phyloP scores from a whole-genome alignment of 352 stramenopile genomes.

The Phytopythium aichiense region DNA sequence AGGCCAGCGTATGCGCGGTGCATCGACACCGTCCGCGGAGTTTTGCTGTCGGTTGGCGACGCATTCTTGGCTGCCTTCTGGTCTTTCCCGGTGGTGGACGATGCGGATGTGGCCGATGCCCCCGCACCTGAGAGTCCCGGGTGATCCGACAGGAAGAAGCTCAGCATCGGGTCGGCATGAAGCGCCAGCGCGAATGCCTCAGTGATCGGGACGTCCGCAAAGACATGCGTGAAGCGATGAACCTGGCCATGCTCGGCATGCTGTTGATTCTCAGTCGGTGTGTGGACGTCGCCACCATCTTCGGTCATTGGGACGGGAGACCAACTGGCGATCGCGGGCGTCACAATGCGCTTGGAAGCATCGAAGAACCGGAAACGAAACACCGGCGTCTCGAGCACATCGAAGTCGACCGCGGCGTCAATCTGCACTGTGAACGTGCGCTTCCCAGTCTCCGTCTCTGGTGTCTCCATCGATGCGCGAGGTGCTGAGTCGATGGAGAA shows the following conservation, averaged over 20 bases:
- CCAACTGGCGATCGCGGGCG: slow-evolving; percentile 19
- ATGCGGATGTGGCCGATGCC: slow-evolving; percentile 4
- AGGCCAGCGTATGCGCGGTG: slow-evolving; percentile 35
- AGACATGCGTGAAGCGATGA: slow-evolving; percentile 45
- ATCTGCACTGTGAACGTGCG: slow-evolving; percentile 64
- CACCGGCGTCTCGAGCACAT: slow-evolving; percentile 36
- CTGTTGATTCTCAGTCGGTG: slow-evolving; percentile 5
- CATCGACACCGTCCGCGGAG: slow-evolving; percentile 7
- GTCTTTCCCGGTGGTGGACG: slow-evolving; percentile 20
- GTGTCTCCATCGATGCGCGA: neutral
- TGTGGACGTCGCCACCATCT: slow-evolving; percentile 4
- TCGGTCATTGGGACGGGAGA: neutral
- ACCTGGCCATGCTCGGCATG: neutral
- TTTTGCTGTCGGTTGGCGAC: slow-evolving; percentile 7
- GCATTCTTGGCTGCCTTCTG: slow-evolving; percentile 16
- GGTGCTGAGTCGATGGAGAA: neutral
- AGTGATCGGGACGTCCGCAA: slow-evolving; percentile 37
- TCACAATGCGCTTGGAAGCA: slow-evolving; percentile 46
- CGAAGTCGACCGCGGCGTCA: slow-evolving; percentile 37
- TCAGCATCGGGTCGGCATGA: slow-evolving; percentile 57
- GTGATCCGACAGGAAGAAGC: slow-evolving; percentile 62
- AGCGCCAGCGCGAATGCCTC: slow-evolving; percentile 43
- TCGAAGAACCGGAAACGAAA: slow-evolving; percentile 77
- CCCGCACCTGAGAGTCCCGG: slow-evolving; percentile 16
- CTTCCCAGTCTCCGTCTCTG: slow-evolving; percentile 21